A percentile compares a stretch with the other conserved stretches of the same genome.
Evolutionary conservation across 148 eudicot species (phyloP).

Genomic region (Rhododendron ferrugineum): DNA sequence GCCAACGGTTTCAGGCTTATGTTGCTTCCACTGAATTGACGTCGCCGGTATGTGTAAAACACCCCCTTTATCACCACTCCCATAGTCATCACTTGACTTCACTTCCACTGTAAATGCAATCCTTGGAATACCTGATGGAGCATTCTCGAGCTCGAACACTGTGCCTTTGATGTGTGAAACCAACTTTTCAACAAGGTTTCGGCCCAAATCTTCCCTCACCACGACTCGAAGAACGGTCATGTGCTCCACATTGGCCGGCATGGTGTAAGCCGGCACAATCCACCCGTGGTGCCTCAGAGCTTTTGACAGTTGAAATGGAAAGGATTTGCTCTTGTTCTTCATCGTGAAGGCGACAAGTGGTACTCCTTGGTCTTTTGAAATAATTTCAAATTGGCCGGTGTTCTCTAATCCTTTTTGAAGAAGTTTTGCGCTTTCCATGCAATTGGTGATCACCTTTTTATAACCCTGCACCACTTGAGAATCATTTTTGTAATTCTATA

Average conservation of each 20-base stretch:
- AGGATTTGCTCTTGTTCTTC: not conserved
- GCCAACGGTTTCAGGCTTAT: slow-evolving; percentile 20
- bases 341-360: slow-evolving; percentile 2
- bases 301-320: not conserved
- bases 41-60: slow-evolving; percentile 31
- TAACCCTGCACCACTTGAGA: not conserved
- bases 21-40: slow-evolving; percentile 33
- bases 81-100: slow-evolving; percentile 26
- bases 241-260: slow-evolving; percentile 6
- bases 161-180: slow-evolving; percentile 31
- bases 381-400: not conserved
- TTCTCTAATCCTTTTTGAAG: slow-evolving; percentile 2
- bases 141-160: slow-evolving; percentile 19
- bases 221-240: slow-evolving; percentile 7
- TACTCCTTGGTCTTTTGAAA: slow-evolving; percentile 1
- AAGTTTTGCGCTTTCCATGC: slow-evolving; percentile 5
- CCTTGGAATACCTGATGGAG: slow-evolving; percentile 10
- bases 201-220: slow-evolving; percentile 7
- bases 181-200: slow-evolving; percentile 35
- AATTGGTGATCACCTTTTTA: slow-evolving; percentile 3
- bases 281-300: slow-evolving; percentile 1
- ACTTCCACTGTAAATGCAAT: slow-evolving; percentile 37
- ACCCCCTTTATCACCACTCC: slow-evolving; percentile 12
- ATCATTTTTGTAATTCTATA: not conserved
- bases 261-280: slow-evolving; percentile 11